phyloP scores from a whole-genome alignment of 257 asterid species.

The Jasminum sambac region DNA sequence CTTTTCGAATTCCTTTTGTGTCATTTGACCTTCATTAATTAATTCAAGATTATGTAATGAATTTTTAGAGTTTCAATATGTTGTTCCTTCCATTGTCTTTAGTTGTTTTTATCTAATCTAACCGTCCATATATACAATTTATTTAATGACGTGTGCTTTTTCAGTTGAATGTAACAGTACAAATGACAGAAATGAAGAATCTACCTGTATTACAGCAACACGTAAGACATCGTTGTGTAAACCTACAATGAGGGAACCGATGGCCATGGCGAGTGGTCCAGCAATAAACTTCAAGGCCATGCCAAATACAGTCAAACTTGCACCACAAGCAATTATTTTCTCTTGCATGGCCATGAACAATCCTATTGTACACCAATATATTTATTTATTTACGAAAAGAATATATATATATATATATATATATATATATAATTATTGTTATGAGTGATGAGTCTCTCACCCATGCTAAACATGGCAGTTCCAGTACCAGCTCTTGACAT shows the following conservation, averaged over 20 bases:
- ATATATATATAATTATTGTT: too few relatives aligned
- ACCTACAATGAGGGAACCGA: slow-evolving; percentile 40
- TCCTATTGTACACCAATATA: slow-evolving; percentile 30
- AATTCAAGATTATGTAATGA: too few relatives aligned
- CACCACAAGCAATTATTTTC: slow-evolving; percentile 55
- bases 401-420: too few relatives aligned
- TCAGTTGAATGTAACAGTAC: too few relatives aligned
- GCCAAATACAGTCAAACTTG: slow-evolving; percentile 33
- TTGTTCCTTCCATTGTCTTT: too few relatives aligned
- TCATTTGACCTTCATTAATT: too few relatives aligned
- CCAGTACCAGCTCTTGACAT: slow-evolving; percentile 67
- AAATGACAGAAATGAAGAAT: too few relatives aligned
- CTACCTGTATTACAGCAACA: slow-evolving; percentile 53
- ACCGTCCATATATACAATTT: too few relatives aligned
- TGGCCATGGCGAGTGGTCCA: slow-evolving; percentile 49
- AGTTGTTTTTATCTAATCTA: too few relatives aligned
- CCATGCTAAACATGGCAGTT: slow-evolving; percentile 66
- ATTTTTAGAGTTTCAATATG: too few relatives aligned
- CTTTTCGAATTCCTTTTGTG: too few relatives aligned
- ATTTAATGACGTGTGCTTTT: too few relatives aligned
- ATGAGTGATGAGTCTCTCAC: slow-evolving; percentile 23
- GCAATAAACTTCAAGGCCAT: slow-evolving; percentile 46
- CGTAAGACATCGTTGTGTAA: slow-evolving; percentile 51
- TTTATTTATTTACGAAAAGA: background rate
- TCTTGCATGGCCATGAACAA: slow-evolving; percentile 60